Conservation (phyloP, 176 grass and related monocot genomes). For the Otatea glauca region DNA sequence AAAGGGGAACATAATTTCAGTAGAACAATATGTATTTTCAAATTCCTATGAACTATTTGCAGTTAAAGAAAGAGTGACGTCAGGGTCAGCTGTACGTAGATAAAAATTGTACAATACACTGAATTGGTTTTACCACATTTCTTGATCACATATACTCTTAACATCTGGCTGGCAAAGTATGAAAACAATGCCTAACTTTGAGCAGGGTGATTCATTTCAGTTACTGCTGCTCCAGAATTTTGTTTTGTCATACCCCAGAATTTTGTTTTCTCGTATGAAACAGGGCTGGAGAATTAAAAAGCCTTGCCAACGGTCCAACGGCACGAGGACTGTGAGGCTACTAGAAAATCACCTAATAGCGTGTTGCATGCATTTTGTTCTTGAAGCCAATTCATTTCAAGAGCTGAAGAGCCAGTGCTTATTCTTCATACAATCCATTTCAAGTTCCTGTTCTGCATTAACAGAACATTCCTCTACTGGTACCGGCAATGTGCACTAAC, state of each 20-base stretch:
- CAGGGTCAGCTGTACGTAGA: conserved; percentile 18
- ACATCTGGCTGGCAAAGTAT: not conserved
- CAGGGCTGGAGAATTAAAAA: not conserved
- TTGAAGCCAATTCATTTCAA: conserved; percentile 3
- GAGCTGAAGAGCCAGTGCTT: not conserved
- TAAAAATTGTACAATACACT: conserved; percentile 28
- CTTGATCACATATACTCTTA: conserved; percentile 7
- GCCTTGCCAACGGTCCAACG: not conserved
- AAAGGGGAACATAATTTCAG: not conserved
- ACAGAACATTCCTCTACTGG: conserved; percentile 24
- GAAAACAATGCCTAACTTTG: conserved; percentile 17
- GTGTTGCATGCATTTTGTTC: conserved; percentile 18
- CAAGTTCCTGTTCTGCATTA: conserved; percentile 23
- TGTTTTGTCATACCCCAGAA: not conserved
- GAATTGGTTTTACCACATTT: not conserved
- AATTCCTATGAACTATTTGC: conserved; percentile 24
- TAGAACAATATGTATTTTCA: conserved; percentile 5
- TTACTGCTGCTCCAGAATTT: conserved; percentile 11
- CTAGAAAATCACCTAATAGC: not conserved
- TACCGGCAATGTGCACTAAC: conserved; percentile 8
- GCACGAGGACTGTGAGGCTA: conserved; percentile 19
- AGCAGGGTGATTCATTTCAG: not conserved
- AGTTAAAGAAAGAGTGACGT: conserved; percentile 17
- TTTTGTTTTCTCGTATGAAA: not conserved
- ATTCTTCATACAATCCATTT: conserved; percentile 21